Base-by-base conservation (phyloP, 352 stramenopile genomes). In the Globisporangium ultimum region DNA sequence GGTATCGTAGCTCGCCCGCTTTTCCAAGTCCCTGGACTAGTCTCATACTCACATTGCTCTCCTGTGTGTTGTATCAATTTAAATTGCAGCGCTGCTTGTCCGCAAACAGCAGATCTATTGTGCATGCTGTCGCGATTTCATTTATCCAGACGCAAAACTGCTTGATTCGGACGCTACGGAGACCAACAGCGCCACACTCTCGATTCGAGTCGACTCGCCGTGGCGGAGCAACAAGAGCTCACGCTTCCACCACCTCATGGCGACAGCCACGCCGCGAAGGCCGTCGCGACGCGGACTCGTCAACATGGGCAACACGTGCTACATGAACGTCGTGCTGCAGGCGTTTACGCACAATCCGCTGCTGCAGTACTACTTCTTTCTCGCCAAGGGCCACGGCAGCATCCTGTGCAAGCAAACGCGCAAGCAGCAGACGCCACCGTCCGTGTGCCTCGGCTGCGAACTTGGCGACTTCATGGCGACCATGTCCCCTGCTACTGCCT, bases 251-350 rank as follows among this genome's bases (percentile, higher is more conserved):
- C 8, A 36, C 28, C 28, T 36, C 5, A 36, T 36, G 28, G 28
- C 58, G 55, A 52, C 48, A 41, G 51, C 40, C 4, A 58, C 53
- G 6, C 48, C 60, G n/a, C 58, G 34, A 41, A 60, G 20, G 48
- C 70, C 57, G 56, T 58, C 48, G 48, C 66, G 66, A 28, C 71
- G 82, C 28, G 85, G 85, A 47, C 67, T 94, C 32, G 76, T 89
- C 36, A 94, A 94, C 65, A 87, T 94, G 76, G 85, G 85, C 38
- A 94, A 91, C 60, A 90, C 85, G 48, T 92, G 85, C 78, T 94
- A 84, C 48, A 84, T 94, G 80, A 92, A 89, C 64, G 77, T 76
- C 1, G 83, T 92, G 51, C 63, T 94, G 42, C 85, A 94, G 63
- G 68, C 76, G 14, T 65, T 91, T 48, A 74, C 71, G 17, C 79